phyloP scores from a whole-genome alignment of 768 basidiomycete genomes.

The Hygrocybe punicea region DNA sequence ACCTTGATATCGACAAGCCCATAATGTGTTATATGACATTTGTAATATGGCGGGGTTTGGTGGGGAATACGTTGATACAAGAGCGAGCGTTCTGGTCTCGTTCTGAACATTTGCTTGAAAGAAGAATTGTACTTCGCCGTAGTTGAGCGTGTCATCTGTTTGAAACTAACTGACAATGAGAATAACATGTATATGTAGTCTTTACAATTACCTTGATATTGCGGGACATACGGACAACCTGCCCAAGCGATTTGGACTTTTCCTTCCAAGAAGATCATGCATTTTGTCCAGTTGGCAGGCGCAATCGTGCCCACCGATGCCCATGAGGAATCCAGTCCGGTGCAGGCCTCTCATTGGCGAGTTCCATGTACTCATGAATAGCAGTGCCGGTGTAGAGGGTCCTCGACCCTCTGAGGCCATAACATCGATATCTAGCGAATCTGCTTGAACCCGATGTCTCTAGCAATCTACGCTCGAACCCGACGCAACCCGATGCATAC shows the following conservation, averaged over 20 bases:
- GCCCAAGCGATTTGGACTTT: not conserved
- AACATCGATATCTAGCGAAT: too few species aligned
- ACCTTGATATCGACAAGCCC: slow-evolving; percentile 13
- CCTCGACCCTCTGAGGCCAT: too few species aligned
- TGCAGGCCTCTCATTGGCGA: too few species aligned
- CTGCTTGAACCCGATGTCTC: too few species aligned
- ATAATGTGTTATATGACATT: slow-evolving; percentile 9
- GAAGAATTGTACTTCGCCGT: not conserved
- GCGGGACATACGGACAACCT: not conserved
- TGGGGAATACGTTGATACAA: slow-evolving; percentile 7
- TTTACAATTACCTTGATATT: slow-evolving; percentile 1
- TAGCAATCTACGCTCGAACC: too few species aligned
- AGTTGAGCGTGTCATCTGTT: not conserved
- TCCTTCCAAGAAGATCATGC: slow-evolving; percentile 22
- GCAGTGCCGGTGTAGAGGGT: too few species aligned
- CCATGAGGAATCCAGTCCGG: not conserved
- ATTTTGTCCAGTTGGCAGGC: slow-evolving; percentile 26
- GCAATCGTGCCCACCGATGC: slow-evolving; percentile 20
- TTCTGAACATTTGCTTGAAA: slow-evolving; percentile 9
- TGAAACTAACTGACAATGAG: not conserved
- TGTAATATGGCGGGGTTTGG: slow-evolving; percentile 3
- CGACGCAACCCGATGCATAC: too few species aligned
- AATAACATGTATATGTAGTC: too few species aligned
- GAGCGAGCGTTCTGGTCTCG: slow-evolving; percentile 5
- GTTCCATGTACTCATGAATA: not conserved